Percentiles rank a stretch among this genome's conserved stretches.
Conservation (phyloP, 2,329 filamentous ascomycete genomes). For the Ramularia endophylla region DNA sequence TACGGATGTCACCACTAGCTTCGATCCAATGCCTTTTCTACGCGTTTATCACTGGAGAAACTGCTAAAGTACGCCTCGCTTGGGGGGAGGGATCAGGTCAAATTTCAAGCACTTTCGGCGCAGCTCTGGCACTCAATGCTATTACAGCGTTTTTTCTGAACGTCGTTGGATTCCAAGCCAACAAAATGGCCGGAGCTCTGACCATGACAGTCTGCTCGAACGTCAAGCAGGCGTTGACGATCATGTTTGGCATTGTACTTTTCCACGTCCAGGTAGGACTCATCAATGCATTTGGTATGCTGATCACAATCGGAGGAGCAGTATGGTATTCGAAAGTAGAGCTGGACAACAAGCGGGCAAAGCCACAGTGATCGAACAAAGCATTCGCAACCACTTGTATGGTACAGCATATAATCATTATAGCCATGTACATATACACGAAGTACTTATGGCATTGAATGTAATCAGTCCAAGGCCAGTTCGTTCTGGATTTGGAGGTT, state of each 20-base stretch:
- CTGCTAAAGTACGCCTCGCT: conserved; percentile 10
- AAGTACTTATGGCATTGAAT: too few relatives aligned
- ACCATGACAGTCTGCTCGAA: conserved; percentile 34
- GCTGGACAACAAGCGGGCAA: conserved; percentile 38
- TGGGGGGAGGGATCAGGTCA: conserved; percentile 5
- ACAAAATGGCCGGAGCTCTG: conserved; percentile 34
- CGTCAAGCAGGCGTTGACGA: conserved; percentile 35
- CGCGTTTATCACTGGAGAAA: conserved; percentile 17
- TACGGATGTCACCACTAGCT: conserved; percentile 28
- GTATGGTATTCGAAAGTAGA: conserved; percentile 55
- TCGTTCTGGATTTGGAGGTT: too few relatives aligned
- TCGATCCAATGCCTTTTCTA: conserved; percentile 18
- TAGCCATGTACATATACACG: too few relatives aligned
- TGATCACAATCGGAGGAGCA: conserved; percentile 50
- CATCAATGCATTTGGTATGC: conserved; percentile 51
- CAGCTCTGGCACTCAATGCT: conserved; percentile 39
- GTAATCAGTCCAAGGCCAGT: too few relatives aligned
- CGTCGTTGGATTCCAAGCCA: conserved; percentile 33
- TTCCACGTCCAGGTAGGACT: conserved; percentile 30
- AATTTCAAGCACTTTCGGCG: conserved; percentile 52
- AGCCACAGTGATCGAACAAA: not conserved
- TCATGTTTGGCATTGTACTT: conserved; percentile 32
- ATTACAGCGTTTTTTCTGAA: conserved; percentile 32
- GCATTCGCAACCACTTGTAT: too few relatives aligned
- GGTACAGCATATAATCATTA: too few relatives aligned